A percentile compares a stretch with the other conserved stretches of the same genome.
These are phyloP conservation scores for Beauveria rudraprayagi DNA, from an alignment of 2,329 filamentous ascomycete species.

Conservation along the genomic window DNA sequence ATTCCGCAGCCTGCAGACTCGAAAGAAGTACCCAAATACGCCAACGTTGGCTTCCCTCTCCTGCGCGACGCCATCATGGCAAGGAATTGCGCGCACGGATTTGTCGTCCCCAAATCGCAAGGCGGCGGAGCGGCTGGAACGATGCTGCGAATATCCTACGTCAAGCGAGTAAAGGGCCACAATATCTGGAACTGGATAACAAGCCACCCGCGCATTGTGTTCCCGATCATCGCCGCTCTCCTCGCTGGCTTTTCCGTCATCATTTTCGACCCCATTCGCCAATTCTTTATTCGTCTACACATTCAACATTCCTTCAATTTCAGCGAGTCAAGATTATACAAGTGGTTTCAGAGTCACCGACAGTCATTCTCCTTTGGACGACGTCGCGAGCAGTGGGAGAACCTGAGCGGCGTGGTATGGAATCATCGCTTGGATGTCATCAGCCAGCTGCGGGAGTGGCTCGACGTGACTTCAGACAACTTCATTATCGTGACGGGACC, in stretches of 20 bases:
- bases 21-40: slow-evolving; percentile 73
- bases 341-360: slow-evolving; percentile 62
- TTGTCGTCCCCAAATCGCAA: slow-evolving; percentile 56
- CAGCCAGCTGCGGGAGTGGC: slow-evolving; percentile 72
- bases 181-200: slow-evolving; percentile 84
- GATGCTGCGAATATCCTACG: slow-evolving; percentile 72
- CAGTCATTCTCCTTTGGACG: slow-evolving; percentile 57
- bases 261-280: slow-evolving; percentile 88
- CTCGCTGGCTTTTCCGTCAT: slow-evolving; percentile 76
- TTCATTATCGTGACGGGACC: slow-evolving; percentile 93
- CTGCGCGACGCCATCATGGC: slow-evolving; percentile 77
- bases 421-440: slow-evolving; percentile 78
- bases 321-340: slow-evolving; percentile 63
- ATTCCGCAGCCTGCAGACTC: slow-evolving; percentile 74
- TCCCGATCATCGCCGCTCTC: slow-evolving; percentile 74
- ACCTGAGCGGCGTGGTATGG: slow-evolving; percentile 69
- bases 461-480: slow-evolving; percentile 81
- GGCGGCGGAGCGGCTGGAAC: slow-evolving; percentile 73
- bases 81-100: slow-evolving; percentile 86
- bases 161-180: slow-evolving; percentile 66
- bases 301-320: slow-evolving; percentile 71
- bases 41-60: slow-evolving; percentile 67
- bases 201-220: slow-evolving; percentile 77
- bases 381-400: slow-evolving; percentile 54
- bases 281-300: slow-evolving; percentile 84